Conservation (phyloP, 1,139 yeast species). For the Zygoascus hellenicus region DNA sequence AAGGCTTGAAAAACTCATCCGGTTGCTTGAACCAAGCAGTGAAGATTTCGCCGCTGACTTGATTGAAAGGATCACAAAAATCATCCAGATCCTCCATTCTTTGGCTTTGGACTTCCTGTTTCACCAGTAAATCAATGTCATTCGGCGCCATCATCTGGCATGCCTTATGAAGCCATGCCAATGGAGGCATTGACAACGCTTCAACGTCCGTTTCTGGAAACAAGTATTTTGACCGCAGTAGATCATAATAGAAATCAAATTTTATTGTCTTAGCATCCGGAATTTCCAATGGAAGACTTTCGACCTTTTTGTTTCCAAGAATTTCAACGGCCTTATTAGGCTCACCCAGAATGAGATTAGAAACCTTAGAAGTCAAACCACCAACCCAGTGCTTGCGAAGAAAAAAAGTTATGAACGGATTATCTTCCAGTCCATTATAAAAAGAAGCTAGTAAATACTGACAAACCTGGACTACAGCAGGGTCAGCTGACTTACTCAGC, state of each 20-base stretch:
- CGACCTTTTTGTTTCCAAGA: too few relatives aligned
- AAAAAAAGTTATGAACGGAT: conserved; percentile 17
- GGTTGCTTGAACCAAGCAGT: not conserved
- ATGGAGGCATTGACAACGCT: not conserved
- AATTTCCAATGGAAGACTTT: too few relatives aligned
- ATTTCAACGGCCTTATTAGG: too few relatives aligned
- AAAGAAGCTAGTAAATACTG: conserved; percentile 1
- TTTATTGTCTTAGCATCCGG: too few relatives aligned
- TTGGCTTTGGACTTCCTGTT: not conserved
- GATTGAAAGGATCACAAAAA: conserved; percentile 6
- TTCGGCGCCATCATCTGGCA: not conserved
- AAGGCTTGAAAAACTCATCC: not conserved
- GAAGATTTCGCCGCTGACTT: conserved; percentile 2
- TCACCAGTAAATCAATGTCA: not conserved
- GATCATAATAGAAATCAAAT: too few relatives aligned
- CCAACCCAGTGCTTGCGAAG: conserved; percentile 6
- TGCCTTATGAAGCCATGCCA: conserved; percentile 1
- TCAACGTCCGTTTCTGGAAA: conserved; percentile 1
- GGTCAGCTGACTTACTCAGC: not conserved
- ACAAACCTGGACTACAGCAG: not conserved
- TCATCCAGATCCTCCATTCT: not conserved
- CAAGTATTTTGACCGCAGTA: not conserved
- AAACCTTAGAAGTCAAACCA: not conserved
- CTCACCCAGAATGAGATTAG: not conserved
- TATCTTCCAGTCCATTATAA: conserved; percentile 7